Evolutionary conservation across 306 rosid genomes (phyloP), one percentile per base, ranked within the genome.

Genomic region (Fagus sylvatica): DNA sequence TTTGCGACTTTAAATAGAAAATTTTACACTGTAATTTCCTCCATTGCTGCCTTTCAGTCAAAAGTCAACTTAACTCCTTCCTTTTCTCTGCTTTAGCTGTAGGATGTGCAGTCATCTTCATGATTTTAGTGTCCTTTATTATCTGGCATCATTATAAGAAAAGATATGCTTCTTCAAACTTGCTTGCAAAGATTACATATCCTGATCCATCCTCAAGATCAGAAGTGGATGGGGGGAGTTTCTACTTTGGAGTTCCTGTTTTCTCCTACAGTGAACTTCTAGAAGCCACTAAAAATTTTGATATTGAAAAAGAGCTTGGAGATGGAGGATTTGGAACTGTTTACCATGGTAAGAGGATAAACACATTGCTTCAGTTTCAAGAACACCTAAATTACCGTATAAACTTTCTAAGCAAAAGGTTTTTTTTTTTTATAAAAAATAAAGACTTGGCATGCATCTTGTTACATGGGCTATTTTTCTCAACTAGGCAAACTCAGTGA

Each of bases 401-500:
- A 61, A 42, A 15, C 40, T 34, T 33, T 61, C 16, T 33, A 32
- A 33, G n/a, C 68, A 33, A 11, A 32, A 1, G 11, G 2, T 1
- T 22, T 1, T 39, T 13, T 16, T 3, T 40, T 2, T 7, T 22
- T 13, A 42, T 0, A 28, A 17, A 46, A 30, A 76, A 71, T 0
- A 42, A 8, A 19, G 6, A 48, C 53, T 40, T 11, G 2, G 33
- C 28, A 22, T 65, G n/a, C n/a, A n/a, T n/a, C n/a, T n/a, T n/a
- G n/a, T n/a, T n/a, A n/a, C n/a, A n/a, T n/a, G n/a, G n/a, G 7
- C 53, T 80, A 67, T 78, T 75, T 71, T 49, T 80, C 59, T n/a
- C 51, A 32, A 77, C 54, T 66, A 93, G 96, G 96, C 3, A 87
- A 82, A 54, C 94, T 93, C 54, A 70, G 69, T 72, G 98, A 93